Conservation (phyloP, 495 filamentous ascomycete species). For the Tuber magnatum region DNA sequence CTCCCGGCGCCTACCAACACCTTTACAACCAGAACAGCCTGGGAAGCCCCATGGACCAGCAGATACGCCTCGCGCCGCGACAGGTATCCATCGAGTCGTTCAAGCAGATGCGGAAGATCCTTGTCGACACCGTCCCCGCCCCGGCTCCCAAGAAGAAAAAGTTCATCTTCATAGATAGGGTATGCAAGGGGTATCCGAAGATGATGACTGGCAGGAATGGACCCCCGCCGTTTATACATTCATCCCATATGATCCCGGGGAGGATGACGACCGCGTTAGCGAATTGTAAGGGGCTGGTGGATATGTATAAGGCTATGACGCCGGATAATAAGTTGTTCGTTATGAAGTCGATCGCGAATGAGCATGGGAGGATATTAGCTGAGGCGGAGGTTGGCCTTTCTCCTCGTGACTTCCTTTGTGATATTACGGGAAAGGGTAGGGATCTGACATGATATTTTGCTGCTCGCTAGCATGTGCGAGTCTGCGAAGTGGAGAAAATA, state of each 20-base stretch:
- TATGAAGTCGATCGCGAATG: conserved; percentile 28
- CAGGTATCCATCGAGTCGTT: conserved; percentile 31
- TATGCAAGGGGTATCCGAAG: conserved; percentile 27
- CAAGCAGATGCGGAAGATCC: conserved; percentile 21
- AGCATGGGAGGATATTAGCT: conserved; percentile 29
- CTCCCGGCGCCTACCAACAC: background rate
- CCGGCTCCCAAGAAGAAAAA: conserved; percentile 19
- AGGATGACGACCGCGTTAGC: conserved; percentile 29
- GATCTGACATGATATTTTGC: background rate
- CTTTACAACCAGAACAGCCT: background rate
- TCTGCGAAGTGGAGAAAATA: conserved; percentile 23
- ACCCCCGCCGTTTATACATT: conserved; percentile 34
- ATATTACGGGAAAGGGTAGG: background rate
- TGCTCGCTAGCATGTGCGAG: conserved; percentile 18
- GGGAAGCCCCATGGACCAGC: background rate
- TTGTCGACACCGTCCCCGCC: conserved; percentile 8
- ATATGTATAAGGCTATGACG: conserved; percentile 39
- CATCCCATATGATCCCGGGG: conserved; percentile 23
- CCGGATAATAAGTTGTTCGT: conserved; percentile 31
- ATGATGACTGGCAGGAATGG: conserved; percentile 29
- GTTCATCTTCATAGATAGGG: conserved; percentile 23
- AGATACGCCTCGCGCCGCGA: conserved; percentile 13
- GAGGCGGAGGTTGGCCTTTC: background rate
- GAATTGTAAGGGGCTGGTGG: conserved; percentile 34
- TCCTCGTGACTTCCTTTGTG: background rate